These are phyloP conservation scores for Spinacia oleracea DNA, from an alignment of 179 eudicot species.

Conservation along the genomic window DNA sequence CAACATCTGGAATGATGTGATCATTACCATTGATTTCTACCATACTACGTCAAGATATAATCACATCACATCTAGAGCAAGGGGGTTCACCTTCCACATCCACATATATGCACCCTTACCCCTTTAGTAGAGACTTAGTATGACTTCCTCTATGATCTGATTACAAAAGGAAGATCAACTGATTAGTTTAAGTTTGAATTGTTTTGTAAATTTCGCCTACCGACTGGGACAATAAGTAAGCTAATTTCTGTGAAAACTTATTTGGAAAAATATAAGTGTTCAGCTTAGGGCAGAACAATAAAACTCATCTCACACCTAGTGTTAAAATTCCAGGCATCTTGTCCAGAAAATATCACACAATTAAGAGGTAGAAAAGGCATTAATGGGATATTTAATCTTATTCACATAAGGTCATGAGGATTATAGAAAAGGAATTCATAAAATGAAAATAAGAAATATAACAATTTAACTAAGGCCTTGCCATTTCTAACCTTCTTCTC, in stretches of 20 bases:
- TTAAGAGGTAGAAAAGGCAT: too few species aligned
- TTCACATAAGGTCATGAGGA: too few species aligned
- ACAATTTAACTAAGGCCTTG: too few species aligned
- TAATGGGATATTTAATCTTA: too few species aligned
- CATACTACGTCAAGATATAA: neutral
- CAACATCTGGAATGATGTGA: neutral
- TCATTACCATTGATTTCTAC: neutral
- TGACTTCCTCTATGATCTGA: neutral
- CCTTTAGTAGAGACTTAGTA: too few species aligned
- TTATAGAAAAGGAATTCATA: too few species aligned
- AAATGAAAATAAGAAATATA: too few species aligned
- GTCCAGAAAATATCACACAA: too few species aligned
- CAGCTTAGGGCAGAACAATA: neutral
- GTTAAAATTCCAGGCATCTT: too few species aligned
- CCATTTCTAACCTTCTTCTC: too few species aligned
- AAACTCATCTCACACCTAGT: neutral
- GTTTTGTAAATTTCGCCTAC: neutral
- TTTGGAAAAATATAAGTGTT: neutral
- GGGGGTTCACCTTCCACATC: neutral
- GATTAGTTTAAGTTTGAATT: neutral
- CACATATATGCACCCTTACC: too few species aligned
- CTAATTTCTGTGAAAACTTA: neutral
- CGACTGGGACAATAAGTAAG: neutral
- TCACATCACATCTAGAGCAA: neutral
- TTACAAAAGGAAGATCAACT: neutral